Evolutionary conservation across 2,329 filamentous ascomycete species (phyloP).

Genomic region (Colletotrichum cuscutae): DNA sequence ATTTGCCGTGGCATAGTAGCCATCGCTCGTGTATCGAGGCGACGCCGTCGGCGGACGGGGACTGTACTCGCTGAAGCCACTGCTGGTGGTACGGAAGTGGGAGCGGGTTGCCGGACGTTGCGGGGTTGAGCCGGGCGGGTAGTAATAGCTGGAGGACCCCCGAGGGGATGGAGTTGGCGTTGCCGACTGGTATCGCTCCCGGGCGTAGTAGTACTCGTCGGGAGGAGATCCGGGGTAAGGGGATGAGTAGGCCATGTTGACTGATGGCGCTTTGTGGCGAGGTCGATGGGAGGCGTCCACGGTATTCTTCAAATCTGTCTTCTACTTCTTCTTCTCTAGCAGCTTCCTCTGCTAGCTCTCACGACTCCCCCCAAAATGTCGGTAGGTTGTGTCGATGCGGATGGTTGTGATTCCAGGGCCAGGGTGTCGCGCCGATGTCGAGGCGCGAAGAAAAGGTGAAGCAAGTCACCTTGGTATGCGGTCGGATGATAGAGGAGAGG

Average conservation of each 20-base stretch:
- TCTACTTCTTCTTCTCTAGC: slow-evolving; percentile 28
- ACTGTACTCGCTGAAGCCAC: slow-evolving; percentile 52
- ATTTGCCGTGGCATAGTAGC: slow-evolving; percentile 73
- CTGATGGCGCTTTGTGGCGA: slow-evolving; percentile 44
- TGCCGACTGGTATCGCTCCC: slow-evolving; percentile 61
- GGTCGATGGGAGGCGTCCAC: slow-evolving; percentile 43
- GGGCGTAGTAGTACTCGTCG: slow-evolving; percentile 63
- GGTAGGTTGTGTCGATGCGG: slow-evolving; percentile 32
- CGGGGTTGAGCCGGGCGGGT: slow-evolving; percentile 56
- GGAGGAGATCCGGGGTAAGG: slow-evolving; percentile 59
- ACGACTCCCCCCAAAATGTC: slow-evolving; percentile 20
- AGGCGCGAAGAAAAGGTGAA: slow-evolving; percentile 57
- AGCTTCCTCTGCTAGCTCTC: slow-evolving; percentile 32
- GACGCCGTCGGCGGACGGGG: slow-evolving; percentile 63
- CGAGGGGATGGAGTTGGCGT: slow-evolving; percentile 68
- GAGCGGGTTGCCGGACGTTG: slow-evolving; percentile 66
- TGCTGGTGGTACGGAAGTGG: slow-evolving; percentile 57
- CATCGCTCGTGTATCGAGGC: slow-evolving; percentile 70
- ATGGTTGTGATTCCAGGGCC: slow-evolving; percentile 35
- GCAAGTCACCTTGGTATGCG: slow-evolving; percentile 71
- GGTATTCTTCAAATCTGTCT: slow-evolving; percentile 18
- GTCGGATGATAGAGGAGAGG: slow-evolving; percentile 67
- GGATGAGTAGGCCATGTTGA: slow-evolving; percentile 48
- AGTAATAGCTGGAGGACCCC: slow-evolving; percentile 61
- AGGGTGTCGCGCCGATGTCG: slow-evolving; percentile 56